phyloP scores from a whole-genome alignment of 805 yeast species.

The Saturnispora ahearnii region DNA sequence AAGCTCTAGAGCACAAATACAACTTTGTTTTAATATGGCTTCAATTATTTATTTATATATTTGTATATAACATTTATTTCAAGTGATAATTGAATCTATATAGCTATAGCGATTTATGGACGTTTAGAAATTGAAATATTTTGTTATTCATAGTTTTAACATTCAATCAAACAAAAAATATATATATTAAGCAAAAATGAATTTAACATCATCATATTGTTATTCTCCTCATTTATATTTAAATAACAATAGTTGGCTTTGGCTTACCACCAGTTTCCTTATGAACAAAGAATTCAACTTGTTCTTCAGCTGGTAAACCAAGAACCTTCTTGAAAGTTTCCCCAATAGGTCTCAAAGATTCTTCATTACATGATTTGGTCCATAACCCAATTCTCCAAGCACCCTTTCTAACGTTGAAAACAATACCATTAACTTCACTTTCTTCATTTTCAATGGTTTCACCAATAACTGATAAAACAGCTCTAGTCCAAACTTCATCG shows the following conservation, averaged over 20 bases:
- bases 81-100: constrained; percentile 1
- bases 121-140: not conserved
- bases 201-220: not conserved
- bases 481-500: constrained; percentile 88
- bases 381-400: constrained; percentile 83
- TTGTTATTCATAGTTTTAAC: not conserved
- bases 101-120: constrained; percentile 5
- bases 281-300: constrained; percentile 73
- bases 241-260: constrained; percentile 21
- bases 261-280: constrained; percentile 33
- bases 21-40: no score
- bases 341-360: constrained; percentile 65
- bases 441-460: constrained; percentile 83
- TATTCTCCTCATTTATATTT: not conserved
- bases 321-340: constrained; percentile 79
- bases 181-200: constrained; percentile 3
- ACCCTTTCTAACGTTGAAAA: constrained; percentile 76
- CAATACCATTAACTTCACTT: constrained; percentile 89
- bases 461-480: constrained; percentile 84
- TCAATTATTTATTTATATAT: constrained; percentile 1
- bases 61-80: not conserved
- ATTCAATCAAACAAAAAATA: not conserved
- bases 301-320: constrained; percentile 62
- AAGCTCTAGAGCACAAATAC: no score
- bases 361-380: constrained; percentile 73